Base-by-base conservation (phyloP, 768 basidiomycete genomes). In the Mycena floridula region DNA sequence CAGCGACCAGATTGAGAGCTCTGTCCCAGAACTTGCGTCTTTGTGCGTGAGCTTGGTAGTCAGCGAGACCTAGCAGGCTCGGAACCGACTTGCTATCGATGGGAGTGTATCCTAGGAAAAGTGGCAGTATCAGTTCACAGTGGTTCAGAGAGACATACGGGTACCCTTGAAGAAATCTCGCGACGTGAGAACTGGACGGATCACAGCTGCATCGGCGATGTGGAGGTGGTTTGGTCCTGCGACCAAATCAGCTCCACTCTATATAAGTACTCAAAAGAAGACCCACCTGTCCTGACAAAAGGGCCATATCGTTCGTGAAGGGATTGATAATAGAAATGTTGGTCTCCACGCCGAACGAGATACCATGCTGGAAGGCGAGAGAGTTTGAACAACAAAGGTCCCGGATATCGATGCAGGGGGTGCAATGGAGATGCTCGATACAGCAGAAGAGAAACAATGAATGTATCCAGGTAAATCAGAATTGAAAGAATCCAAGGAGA, bases 371-470 rank as follows among this genome's bases (percentile, higher is more conserved):
- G 60, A 4, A 59, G 27, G 42, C 65, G 66, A 8, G 62, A 56
- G 23, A 63, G 20, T 43, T 54, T 64, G 44, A 56, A 55, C 4
- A 53, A 32, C 23, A 52, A 36, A 5, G 68, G 68, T 4, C 67
- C 68, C 24, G 68, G 67, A 48, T 63, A 65, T 15, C 47, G 52
- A 8, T 67, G 61, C 16, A 68, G 60, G 22, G 67, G 66, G 25
- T 69, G 67, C 46, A 55, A 61, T 4, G 65, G 56, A 2, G 68
- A 69, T n/a, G 68, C 46, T 28, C 68, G 65, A 51, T 68, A 68
- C n/a, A n/a, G n/a, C n/a, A n/a, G n/a, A n/a, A n/a, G n/a, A n/a
- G n/a, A n/a, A n/a, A n/a, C n/a, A n/a, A n/a, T n/a, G n/a, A n/a
- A n/a, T n/a, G n/a, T n/a, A n/a, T n/a, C n/a, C n/a, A n/a, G n/a